Conservation (phyloP, 2,329 filamentous ascomycete genomes). For the Pseudogymnoascus pannorum region DNA sequence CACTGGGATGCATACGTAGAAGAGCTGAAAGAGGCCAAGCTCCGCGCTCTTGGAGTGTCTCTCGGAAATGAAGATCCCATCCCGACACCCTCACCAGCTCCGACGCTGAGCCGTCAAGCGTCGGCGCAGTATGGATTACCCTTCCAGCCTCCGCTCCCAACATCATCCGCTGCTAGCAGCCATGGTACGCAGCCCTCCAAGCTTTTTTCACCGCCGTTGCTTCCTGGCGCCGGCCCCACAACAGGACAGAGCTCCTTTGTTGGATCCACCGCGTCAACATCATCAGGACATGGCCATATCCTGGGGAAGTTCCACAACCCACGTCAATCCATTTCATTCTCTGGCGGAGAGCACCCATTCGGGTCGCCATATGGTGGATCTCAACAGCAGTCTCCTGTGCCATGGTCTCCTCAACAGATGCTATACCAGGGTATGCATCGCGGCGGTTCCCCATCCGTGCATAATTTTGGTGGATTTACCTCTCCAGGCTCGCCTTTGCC, state of each 20-base stretch:
- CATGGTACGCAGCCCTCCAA: constrained; percentile 47
- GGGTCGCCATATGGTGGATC: constrained; percentile 61
- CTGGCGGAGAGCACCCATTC: constrained; percentile 49
- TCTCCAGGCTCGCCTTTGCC: constrained; percentile 59
- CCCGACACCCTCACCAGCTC: constrained; percentile 59
- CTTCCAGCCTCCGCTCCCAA: constrained; percentile 76
- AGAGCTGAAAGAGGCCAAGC: constrained; percentile 80
- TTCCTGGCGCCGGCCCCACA: constrained; percentile 51
- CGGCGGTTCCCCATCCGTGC: constrained; percentile 57
- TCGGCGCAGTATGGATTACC: constrained; percentile 71
- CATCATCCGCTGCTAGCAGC: constrained; percentile 69
- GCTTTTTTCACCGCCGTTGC: constrained; percentile 48
- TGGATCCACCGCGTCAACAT: constrained; percentile 63
- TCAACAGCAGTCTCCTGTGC: constrained; percentile 52
- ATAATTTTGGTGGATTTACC: constrained; percentile 46
- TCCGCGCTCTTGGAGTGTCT: constrained; percentile 83
- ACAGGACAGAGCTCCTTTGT: constrained; percentile 56
- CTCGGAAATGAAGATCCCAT: constrained; percentile 64
- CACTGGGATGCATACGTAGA: constrained; percentile 74
- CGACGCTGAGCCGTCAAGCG: constrained; percentile 56
- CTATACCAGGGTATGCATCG: constrained; percentile 44
- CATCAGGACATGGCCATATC: constrained; percentile 52
- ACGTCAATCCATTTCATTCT: constrained; percentile 64
- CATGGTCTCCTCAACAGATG: constrained; percentile 51
- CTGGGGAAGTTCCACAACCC: constrained; percentile 54